Evolutionary conservation across 2,329 filamentous ascomycete species (phyloP), one percentile per base, ranked within the genome.

Genomic region (Trichophaea hybrida): DNA sequence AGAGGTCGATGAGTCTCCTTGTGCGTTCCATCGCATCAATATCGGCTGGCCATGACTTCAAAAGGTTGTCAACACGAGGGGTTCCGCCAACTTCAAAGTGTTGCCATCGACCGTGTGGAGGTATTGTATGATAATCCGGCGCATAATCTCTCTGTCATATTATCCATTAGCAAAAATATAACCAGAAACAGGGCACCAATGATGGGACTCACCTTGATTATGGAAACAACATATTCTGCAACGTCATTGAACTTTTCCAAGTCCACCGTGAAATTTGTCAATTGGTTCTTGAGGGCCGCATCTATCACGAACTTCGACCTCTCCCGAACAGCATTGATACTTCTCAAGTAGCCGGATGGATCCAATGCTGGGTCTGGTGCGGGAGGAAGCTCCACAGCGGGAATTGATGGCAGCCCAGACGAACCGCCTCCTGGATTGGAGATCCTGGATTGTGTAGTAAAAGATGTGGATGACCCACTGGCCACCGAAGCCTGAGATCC

Each of bases 191-290:
- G 33, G 15, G 1, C 13, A 17, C 44, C 7, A 7, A 49, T n/a
- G 13, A 24, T 24, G 24, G 24, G 24, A 24, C 8, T 44, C 40
- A 90, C 89, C 85, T 94, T 95, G 76, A 96, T 94, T 65, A 96
- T 91, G 44, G 86, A 84, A n/a, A 91, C 84, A 7, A 95, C 86
- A 71, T 94, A 95, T 49, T 80, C 80, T 12, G 90, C 88, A 0
- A 91, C 91, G 65, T 91, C 86, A 50, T 78, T 74, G 71, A 95
- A 91, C 73, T 91, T 94, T 73, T 73, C 74, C 78, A 90, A 82
- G 72, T 96, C 90, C 52, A 95, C 88, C 65, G 87, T 84, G 69
- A 96, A 96, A 71, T 96, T 90, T 67, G 80, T 81, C 63, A 95
- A 78, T 67, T 86, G 78, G 69, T 94, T 88, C 65, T 77, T 78